Evolutionary conservation across 495 filamentous ascomycete genomes (phyloP), one percentile per base, ranked within the genome.

Genomic region (Penicillium simplicissimum): DNA sequence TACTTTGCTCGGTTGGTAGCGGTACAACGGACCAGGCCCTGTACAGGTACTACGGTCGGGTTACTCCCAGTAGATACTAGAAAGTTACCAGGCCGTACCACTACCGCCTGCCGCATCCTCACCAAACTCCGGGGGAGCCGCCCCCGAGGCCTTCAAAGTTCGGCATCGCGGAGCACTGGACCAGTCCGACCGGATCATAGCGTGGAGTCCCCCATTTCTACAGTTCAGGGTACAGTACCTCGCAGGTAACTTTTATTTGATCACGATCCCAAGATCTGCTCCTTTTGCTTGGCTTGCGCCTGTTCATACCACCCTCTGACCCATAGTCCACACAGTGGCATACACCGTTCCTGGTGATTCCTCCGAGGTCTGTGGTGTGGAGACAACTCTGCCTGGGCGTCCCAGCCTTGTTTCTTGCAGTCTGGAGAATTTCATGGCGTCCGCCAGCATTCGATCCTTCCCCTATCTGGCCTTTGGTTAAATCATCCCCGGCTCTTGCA

Each of bases 141-240:
- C 45, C 57, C 57, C 61, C 56, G 57, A 60, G 36, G 52, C 56
- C 61, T 48, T 63, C 38, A 35, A 36, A 40, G 28, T 31, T 55
- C 52, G 53, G 34, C 35, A 42, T 40, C 53, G 14, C 21, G 53
- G 36, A 55, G 36, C 14, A n/a, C 2, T 25, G 13, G 10, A 19
- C 49, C n/a, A 56, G n/a, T 42, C 8, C 31, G 45, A 52, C 34
- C n/a, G 31, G 35, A 19, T 23, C 8, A 10, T 14, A 36, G 8
- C 34, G 51, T 47, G 55, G 59, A 35, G n/a, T 40, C 45, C 43
- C 35, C 31, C 23, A 36, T 25, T 25, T 37, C 8, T 53, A 17
- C 21, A 37, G 6, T 13, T 25, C 28, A 31, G 28, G 17, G 5
- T 23, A 45, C 21, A 21, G 53, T 45, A 45, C 42, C 42, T 40